Evolutionary conservation across 306 rosid species (phyloP).

Genomic region (Quercus gilva): DNA sequence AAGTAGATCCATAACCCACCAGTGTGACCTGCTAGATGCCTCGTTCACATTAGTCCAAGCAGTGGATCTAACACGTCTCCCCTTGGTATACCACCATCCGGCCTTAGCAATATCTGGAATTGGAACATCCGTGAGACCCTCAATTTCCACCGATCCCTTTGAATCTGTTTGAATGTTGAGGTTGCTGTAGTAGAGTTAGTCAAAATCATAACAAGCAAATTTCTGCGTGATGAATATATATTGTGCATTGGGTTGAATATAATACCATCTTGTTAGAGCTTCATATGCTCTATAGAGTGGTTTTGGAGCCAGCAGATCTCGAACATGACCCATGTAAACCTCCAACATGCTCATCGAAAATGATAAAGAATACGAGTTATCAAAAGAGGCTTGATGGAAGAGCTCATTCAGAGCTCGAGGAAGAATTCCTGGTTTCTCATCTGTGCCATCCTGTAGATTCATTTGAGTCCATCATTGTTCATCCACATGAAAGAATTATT

Average conservation of each 20-base stretch:
- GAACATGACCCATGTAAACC: constrained; percentile 88
- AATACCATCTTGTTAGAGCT: constrained; percentile 58
- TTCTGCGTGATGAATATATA: not conserved
- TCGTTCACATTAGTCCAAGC: constrained; percentile 95
- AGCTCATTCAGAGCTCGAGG: constrained; percentile 79
- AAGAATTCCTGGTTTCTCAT: constrained; percentile 71
- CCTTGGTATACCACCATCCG: constrained; percentile 83
- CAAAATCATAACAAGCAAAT: constrained; percentile 22
- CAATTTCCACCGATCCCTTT: constrained; percentile 78
- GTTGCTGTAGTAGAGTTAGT: constrained; percentile 51
- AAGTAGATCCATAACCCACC: constrained; percentile 65
- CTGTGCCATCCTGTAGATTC: constrained; percentile 70
- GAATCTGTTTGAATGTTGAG: constrained; percentile 95
- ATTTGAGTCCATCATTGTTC: constrained; percentile 12
- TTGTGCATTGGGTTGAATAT: not conserved
- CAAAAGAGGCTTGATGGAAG: constrained; percentile 58
- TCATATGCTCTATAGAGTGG: constrained; percentile 47
- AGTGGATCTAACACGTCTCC: constrained; percentile 78
- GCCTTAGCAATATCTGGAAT: constrained; percentile 70
- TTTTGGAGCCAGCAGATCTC: constrained; percentile 77
- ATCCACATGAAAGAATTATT: constrained; percentile 15
- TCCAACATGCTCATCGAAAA: constrained; percentile 95
- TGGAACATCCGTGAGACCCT: constrained; percentile 86
- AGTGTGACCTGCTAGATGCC: constrained; percentile 97
- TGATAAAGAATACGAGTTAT: constrained; percentile 42